phyloP scores from a whole-genome alignment of 164 flowering plant genomes.

The Vitis amurensis region DNA sequence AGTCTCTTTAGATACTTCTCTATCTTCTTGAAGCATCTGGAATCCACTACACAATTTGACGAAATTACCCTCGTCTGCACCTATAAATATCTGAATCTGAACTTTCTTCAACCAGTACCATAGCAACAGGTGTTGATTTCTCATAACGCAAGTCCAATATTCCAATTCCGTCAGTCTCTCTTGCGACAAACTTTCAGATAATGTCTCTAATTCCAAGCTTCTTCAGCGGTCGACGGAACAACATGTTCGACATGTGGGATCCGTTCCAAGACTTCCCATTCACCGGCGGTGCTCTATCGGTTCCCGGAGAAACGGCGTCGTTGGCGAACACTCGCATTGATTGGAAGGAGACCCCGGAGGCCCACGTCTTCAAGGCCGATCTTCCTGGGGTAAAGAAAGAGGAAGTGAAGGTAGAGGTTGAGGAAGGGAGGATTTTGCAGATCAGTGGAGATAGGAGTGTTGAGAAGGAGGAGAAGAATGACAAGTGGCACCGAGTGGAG shows the following conservation, averaged over 20 bases:
- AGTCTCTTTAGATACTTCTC: no score
- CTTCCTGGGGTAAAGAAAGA: conserved; percentile 7
- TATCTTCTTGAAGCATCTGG: no score
- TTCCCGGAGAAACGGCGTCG: no score
- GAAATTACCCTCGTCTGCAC: no score
- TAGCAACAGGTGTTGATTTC: no score
- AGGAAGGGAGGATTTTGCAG: conserved; percentile 10
- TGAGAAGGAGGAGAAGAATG: conserved; percentile 13
- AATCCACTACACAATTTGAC: no score
- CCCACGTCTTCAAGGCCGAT: conserved; percentile 4
- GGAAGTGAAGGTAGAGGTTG: conserved; percentile 11
- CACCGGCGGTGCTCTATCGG: background rate
- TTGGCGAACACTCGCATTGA: background rate
- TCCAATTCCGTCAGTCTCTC: no score
- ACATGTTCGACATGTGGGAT: conserved; percentile 15
- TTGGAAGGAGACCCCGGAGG: conserved; percentile 13
- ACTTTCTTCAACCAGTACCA: no score
- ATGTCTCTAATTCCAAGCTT: conserved; percentile 23
- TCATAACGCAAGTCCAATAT: no score
- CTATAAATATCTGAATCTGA: no score
- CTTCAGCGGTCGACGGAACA: conserved; percentile 11
- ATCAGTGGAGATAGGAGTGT: conserved; percentile 11
- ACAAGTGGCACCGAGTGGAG: conserved; percentile 13
- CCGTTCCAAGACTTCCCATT: conserved; percentile 14
- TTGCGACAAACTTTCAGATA: no score